Percentiles rank a stretch among this genome's conserved stretches.
phyloP scores from a whole-genome alignment of 257 asterid species.

The Mitragyna speciosa region DNA sequence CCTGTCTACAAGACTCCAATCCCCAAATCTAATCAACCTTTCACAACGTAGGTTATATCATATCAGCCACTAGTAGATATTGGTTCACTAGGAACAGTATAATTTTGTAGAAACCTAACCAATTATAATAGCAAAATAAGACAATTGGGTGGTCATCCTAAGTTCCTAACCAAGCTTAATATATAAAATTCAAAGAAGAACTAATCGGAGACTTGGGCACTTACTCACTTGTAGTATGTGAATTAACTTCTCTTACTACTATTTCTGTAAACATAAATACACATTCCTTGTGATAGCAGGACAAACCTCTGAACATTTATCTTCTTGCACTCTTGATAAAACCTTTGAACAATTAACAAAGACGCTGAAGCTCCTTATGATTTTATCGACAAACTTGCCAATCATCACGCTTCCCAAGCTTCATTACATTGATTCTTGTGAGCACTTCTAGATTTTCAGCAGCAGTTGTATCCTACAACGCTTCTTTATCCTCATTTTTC shows the following conservation, averaged over 20 bases:
- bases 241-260: background rate
- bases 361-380: background rate
- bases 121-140: background rate
- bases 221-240: background rate
- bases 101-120: background rate
- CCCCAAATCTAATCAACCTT: too few species aligned
- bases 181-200: too few species aligned
- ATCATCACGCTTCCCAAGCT: background rate
- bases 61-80: background rate
- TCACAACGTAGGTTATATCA: background rate
- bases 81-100: background rate
- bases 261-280: background rate
- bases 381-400: background rate
- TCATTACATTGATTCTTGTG: background rate
- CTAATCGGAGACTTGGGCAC: too few species aligned
- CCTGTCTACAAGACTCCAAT: too few species aligned
- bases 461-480: background rate
- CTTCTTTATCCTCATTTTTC: background rate
- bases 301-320: background rate
- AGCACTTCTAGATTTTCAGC: background rate
- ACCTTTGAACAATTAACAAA: background rate
- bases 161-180: background rate
- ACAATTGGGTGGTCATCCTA: background rate
- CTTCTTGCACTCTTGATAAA: background rate
- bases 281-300: background rate